phyloP scores from a whole-genome alignment of 2,329 filamentous ascomycete genomes.

The Neurospora sp. region DNA sequence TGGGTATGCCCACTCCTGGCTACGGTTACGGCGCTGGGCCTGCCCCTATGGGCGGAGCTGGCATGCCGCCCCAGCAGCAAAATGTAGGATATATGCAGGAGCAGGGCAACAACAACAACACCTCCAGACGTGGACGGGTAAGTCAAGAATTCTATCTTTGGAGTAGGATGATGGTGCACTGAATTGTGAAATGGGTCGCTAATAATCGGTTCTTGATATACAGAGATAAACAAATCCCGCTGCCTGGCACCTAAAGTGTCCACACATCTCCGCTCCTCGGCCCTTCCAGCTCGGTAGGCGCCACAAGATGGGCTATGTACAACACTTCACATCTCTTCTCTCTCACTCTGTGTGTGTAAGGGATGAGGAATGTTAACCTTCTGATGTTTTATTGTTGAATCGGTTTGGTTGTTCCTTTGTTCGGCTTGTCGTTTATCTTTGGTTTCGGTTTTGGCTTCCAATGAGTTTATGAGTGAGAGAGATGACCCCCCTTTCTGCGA shows the following conservation, averaged over 20 bases:
- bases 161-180: neutral
- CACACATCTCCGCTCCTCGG: neutral
- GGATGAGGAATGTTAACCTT: neutral
- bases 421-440: neutral
- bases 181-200: neutral
- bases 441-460: neutral
- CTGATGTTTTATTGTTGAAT: neutral
- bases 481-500: neutral
- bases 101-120: slow-evolving; percentile 40
- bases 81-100: slow-evolving; percentile 45
- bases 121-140: slow-evolving; percentile 49
- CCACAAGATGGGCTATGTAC: neutral
- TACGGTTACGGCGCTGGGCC: slow-evolving; percentile 33
- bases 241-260: neutral
- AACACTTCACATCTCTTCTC: neutral
- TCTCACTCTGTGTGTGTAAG: neutral
- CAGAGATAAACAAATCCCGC: neutral
- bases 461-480: neutral
- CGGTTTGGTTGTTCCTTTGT: neutral
- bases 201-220: neutral
- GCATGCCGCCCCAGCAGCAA: slow-evolving; percentile 17
- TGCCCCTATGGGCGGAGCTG: slow-evolving; percentile 27
- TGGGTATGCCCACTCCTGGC: slow-evolving; percentile 28
- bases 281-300: neutral
- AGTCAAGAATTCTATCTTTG: slow-evolving; percentile 20